phyloP scores from a whole-genome alignment of 2,329 filamentous ascomycete species.

The Lecanicillium sp. region DNA sequence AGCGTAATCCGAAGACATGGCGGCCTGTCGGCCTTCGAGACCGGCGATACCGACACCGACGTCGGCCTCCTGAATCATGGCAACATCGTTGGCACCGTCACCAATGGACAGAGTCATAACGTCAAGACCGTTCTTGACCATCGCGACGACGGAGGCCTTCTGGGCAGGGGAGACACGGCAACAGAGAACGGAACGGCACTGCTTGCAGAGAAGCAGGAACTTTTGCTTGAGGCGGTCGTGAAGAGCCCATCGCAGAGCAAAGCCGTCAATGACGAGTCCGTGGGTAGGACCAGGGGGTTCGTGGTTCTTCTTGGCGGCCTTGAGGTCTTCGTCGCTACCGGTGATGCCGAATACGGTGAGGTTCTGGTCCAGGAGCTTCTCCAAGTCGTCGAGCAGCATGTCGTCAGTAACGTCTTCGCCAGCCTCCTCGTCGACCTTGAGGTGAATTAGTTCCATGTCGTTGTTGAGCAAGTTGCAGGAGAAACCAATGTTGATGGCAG shows the following conservation, averaged over 20 bases:
- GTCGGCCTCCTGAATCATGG: conserved; percentile 96
- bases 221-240: conserved; percentile 79
- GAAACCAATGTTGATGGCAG: conserved; percentile 98
- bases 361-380: conserved; percentile 67
- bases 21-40: conserved; percentile 85
- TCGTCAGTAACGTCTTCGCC: conserved; percentile 41
- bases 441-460: conserved; percentile 91
- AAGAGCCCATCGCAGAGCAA: conserved; percentile 83
- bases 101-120: conserved; percentile 94
- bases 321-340: conserved; percentile 80
- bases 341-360: conserved; percentile 69
- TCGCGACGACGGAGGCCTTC: conserved; percentile 91
- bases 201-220: conserved; percentile 91
- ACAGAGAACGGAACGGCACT: conserved; percentile 93
- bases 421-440: conserved; percentile 77
- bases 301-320: conserved; percentile 72
- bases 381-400: conserved; percentile 50
- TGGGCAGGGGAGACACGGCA: conserved; percentile 95
- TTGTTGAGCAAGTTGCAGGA: conserved; percentile 97
- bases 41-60: conserved; percentile 95
- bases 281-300: conserved; percentile 82
- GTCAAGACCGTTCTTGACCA: conserved; percentile 92
- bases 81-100: conserved; percentile 91
- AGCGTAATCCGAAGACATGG: conserved; percentile 94
- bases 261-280: conserved; percentile 90